Conservation (phyloP, 1,284 basidiomycete species). For the Ganoderma sinense region DNA sequence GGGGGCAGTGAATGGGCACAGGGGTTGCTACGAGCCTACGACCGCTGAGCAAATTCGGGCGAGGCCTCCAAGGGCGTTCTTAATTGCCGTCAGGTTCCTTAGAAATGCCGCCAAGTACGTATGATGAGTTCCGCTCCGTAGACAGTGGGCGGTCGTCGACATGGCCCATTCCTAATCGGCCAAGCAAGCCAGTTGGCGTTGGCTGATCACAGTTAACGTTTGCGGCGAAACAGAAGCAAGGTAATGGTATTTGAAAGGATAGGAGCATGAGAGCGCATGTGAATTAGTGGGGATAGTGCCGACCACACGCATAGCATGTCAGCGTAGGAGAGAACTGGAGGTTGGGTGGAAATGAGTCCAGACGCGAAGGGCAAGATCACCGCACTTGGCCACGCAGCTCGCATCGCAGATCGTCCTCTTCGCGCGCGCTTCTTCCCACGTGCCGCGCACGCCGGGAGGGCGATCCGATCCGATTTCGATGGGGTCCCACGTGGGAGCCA, state of each 20-base stretch:
- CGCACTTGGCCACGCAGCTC: conserved; percentile 10
- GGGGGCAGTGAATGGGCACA: not conserved
- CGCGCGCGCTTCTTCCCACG: conserved; percentile 8
- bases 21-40: not conserved
- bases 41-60: not conserved
- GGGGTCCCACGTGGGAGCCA: not conserved
- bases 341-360: conserved; percentile 5
- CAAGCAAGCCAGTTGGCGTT: no score
- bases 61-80: not conserved
- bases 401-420: not conserved
- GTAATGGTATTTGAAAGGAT: not conserved
- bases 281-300: not conserved
- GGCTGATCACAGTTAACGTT: not conserved
- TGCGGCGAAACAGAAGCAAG: not conserved
- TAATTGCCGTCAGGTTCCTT: not conserved
- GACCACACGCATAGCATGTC: not conserved
- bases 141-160: not conserved
- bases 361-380: conserved; percentile 5
- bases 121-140: not conserved
- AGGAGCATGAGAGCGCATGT: not conserved
- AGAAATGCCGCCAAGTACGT: not conserved
- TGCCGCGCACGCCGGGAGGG: conserved; percentile 16
- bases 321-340: not conserved
- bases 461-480: not conserved
- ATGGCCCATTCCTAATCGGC: not conserved